Evolutionary conservation across 257 asterid species (phyloP), one percentile per base, ranked within the genome.

Genomic region (Solanum dulcamara): DNA sequence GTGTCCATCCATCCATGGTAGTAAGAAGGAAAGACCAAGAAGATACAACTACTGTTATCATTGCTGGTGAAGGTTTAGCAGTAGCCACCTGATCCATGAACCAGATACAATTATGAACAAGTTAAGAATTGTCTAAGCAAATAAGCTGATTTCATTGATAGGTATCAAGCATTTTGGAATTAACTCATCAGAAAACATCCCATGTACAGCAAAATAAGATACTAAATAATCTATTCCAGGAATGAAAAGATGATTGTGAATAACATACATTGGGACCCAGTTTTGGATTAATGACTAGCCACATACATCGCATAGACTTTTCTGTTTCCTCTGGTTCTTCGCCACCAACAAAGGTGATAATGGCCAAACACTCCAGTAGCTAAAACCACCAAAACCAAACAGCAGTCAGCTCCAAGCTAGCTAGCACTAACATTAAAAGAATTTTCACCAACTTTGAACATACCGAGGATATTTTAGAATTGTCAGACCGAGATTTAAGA

Each of bases 271-370:
- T 97, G 55, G 98, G 88, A 80, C 99, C 98, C 92, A 92, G 84
- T 91, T 97, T 97, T 5, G 98, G 98, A 86, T 92, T 95, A 88
- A 94, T 95, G 89, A 94, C 90, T 89, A 94, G 99, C 99, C 99
- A 97, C 96, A 94, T 90, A 81, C 93, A 84, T 84, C 94, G 97
- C 99, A 97, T 93, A 32, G 97, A 90, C 87, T 93, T 94, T 88
- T 97, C 98, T 7, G 95, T 94, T 70, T 93, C 91, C 66, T 93
- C 99, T 0, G 96, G 91, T 77, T 91, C 99, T 90, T 94, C 97
- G 62, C 96, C 99, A n/a, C 99, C 99, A 87, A 97, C 91, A 84
- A 95, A 97, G 80, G 98, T 93, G 85, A 94, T 89, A 46, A 95
- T 85, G 83, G 97, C 98, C 96, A 97, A 86, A 88, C 99, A 95